Evolutionary conservation across 192 early-diverging fungal genomes (phyloP).

Genomic region (Spizellomyces punctatus): DNA sequence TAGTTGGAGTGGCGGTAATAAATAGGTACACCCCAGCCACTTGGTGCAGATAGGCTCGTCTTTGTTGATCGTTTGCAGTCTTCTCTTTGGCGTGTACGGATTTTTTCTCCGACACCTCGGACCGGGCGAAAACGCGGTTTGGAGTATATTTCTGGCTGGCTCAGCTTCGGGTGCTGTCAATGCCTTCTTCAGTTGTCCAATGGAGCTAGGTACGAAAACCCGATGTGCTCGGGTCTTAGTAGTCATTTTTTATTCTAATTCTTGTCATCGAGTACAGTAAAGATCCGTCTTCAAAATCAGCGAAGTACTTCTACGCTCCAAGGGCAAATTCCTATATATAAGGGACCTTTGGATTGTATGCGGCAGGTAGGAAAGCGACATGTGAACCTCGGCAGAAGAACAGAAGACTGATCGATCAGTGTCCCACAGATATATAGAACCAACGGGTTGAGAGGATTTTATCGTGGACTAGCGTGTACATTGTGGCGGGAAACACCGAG

Average conservation of each 20-base stretch:
- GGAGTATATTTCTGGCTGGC: slow-evolving; percentile 47
- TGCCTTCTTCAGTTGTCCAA: slow-evolving; percentile 51
- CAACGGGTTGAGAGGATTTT: slow-evolving; percentile 41
- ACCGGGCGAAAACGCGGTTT: slow-evolving; percentile 13
- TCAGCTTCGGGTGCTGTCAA: slow-evolving; percentile 48
- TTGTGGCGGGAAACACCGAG: slow-evolving; percentile 49
- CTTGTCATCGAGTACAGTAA: slow-evolving; percentile 26
- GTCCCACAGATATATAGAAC: slow-evolving; percentile 30
- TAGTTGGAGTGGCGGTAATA: slow-evolving; percentile 88
- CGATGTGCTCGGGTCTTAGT: too few species aligned
- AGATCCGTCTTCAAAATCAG: slow-evolving; percentile 53
- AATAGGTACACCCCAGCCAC: slow-evolving; percentile 27
- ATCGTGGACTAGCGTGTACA: slow-evolving; percentile 40
- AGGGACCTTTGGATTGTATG: slow-evolving; percentile 47
- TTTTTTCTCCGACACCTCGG: slow-evolving; percentile 44
- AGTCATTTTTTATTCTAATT: too few species aligned
- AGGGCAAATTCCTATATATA: slow-evolving; percentile 14
- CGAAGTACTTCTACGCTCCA: too few species aligned
- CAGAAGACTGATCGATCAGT: background rate
- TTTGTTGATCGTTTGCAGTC: slow-evolving; percentile 22
- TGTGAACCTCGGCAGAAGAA: background rate
- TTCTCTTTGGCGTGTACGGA: slow-evolving; percentile 56
- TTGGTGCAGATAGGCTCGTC: background rate
- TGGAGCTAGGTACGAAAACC: slow-evolving; percentile 41
- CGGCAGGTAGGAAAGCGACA: slow-evolving; percentile 6